Conservation (phyloP, 352 stramenopile species). For the Thalassiosira exigua region DNA sequence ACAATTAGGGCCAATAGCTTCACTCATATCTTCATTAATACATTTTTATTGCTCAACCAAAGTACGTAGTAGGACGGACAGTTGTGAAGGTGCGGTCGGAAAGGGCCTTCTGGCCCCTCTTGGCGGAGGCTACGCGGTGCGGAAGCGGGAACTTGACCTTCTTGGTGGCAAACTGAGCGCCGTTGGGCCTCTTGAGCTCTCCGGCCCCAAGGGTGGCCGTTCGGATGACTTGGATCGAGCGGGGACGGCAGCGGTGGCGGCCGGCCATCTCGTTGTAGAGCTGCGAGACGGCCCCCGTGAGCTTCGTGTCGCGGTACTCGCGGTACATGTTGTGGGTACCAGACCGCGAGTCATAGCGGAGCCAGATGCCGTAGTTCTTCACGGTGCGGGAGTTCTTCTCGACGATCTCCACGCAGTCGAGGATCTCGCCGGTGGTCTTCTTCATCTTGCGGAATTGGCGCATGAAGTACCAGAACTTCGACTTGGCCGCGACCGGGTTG, state of each 20-base stretch:
- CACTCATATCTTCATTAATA: too few species aligned
- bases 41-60: slow-evolving; percentile 89
- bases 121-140: slow-evolving; percentile 94
- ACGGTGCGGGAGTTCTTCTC: slow-evolving; percentile 98
- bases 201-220: slow-evolving; percentile 93
- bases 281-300: slow-evolving; percentile 98
- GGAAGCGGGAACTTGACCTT: slow-evolving; percentile 98
- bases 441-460: slow-evolving; percentile 99
- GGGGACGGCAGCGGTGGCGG: slow-evolving; percentile 94
- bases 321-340: slow-evolving; percentile 99
- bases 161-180: slow-evolving; percentile 96
- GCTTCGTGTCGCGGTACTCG: slow-evolving; percentile 98
- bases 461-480: slow-evolving; percentile 99
- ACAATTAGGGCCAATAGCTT: too few species aligned
- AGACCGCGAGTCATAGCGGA: slow-evolving; percentile 99
- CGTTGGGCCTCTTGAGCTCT: slow-evolving; percentile 95
- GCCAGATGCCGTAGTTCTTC: slow-evolving; percentile 99
- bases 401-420: slow-evolving; percentile 97
- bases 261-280: slow-evolving; percentile 99
- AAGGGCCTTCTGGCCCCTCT: slow-evolving; percentile 91
- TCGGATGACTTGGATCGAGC: slow-evolving; percentile 99
- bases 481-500: slow-evolving; percentile 97
- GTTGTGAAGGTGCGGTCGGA: slow-evolving; percentile 92
- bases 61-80: slow-evolving; percentile 96
- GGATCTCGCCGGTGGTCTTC: slow-evolving; percentile 99